phyloP scores from a whole-genome alignment of 1,139 yeast genomes.

The Lodderomyces oxycetoniae region DNA sequence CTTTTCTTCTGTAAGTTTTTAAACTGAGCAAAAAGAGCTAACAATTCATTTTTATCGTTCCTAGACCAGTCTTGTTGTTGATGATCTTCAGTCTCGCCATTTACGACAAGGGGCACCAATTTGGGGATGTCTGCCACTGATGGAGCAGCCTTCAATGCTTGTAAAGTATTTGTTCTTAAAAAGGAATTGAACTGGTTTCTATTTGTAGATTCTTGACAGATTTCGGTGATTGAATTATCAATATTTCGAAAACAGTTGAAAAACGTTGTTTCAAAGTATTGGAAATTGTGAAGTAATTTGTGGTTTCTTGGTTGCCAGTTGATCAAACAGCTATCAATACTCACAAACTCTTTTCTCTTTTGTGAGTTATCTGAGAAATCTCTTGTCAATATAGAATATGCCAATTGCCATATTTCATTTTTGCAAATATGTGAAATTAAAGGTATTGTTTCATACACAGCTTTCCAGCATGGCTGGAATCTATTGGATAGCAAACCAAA shows the following conservation, averaged over 20 bases:
- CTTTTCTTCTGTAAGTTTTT: constrained; percentile 55
- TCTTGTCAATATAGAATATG: constrained; percentile 36
- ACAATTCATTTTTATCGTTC: constrained; percentile 57
- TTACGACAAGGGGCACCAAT: constrained; percentile 46
- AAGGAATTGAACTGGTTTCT: constrained; percentile 27
- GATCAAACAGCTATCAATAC: constrained; percentile 15
- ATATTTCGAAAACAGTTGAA: constrained; percentile 22
- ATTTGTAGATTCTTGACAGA: constrained; percentile 19
- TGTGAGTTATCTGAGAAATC: constrained; percentile 22
- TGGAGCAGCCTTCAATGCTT: constrained; percentile 37
- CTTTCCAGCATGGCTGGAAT: constrained; percentile 85
- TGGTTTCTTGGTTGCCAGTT: constrained; percentile 31
- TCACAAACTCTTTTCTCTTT: constrained; percentile 19
- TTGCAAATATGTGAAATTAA: constrained; percentile 41
- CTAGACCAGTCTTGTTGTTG: constrained; percentile 42
- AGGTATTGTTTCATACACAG: constrained; percentile 59
- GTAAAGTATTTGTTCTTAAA: constrained; percentile 11
- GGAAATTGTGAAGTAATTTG: constrained; percentile 27
- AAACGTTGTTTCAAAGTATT: constrained; percentile 18
- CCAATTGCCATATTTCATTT: constrained; percentile 53
- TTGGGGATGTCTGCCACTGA: constrained; percentile 69
- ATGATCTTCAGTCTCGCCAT: constrained; percentile 17
- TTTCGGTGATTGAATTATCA: constrained; percentile 27
- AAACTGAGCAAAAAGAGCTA: constrained; percentile 63
- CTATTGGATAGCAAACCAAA: constrained; percentile 72